Evolutionary conservation across 2,329 filamentous ascomycete species (phyloP).

Genomic region (Pyricularia grisea): DNA sequence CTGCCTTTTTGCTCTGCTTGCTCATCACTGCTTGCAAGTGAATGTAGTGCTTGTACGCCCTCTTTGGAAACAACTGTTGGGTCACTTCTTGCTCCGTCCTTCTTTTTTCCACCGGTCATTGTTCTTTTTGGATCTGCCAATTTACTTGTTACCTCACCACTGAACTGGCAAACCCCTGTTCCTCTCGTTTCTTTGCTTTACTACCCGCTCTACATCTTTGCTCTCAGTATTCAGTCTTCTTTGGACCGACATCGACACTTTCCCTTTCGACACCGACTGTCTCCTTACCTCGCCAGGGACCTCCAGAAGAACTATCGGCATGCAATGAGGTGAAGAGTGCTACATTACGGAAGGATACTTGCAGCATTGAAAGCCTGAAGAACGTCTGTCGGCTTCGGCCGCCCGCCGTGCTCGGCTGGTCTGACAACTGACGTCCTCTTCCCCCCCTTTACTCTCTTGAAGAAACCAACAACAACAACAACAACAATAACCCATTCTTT

Average conservation of each 20-base stretch:
- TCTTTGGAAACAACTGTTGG: background rate
- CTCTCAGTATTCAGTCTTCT: background rate
- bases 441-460: background rate
- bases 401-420: background rate
- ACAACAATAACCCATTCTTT: background rate
- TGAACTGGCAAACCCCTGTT: background rate
- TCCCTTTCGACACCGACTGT: background rate
- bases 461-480: background rate
- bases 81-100: background rate
- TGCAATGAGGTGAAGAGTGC: background rate
- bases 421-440: background rate
- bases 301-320: background rate
- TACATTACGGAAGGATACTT: background rate
- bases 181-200: background rate
- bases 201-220: background rate
- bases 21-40: background rate
- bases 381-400: conserved; percentile 4
- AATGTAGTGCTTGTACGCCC: background rate
- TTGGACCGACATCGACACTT: background rate
- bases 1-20: background rate
- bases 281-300: background rate
- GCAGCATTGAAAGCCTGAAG: background rate
- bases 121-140: background rate
- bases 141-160: background rate
- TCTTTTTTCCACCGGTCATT: background rate